Base-by-base conservation (phyloP, 371 early-diverging fungal species). In the Mortierella sp. region DNA sequence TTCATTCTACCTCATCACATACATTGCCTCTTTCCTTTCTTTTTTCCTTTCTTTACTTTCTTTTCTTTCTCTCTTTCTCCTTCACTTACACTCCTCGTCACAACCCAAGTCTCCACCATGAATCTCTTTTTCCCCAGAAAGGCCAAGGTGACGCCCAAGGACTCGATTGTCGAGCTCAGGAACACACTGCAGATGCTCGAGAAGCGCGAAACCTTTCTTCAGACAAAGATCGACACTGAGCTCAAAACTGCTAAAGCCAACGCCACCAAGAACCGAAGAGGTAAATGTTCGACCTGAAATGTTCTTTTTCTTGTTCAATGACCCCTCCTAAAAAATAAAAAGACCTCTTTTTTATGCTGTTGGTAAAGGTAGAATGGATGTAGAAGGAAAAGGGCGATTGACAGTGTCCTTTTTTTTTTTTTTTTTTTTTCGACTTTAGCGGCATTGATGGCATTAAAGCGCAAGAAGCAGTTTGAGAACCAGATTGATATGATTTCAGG, bases 391-490 rank as follows among this genome's bases (percentile, higher is more conserved):
- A n/a, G n/a, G n/a, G n/a, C n/a, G 37, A 37, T 37, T 37, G 9
- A 37, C 37, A 37, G 37, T 37, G 37, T 3, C 37, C 43, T 3
- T 55, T 26, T 60, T 47, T n/a, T n/a, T n/a, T n/a, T n/a, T n/a
- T n/a, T n/a, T n/a, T n/a, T n/a, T n/a, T 16, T 11, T 44, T 18
- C n/a, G 16, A 25, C 21, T 43, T 15, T 75, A 93, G 96, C 85
- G 46, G 98, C 99, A 11, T 76, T 99, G 62, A 90, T 94, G 86
- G 98, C 99, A 23, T 87, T 99, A 37, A 99, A 98, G 85, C 90
- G 94, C 73, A 98, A 98, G 82, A 95, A 94, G 83, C 87, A 89
- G 45, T 93, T 90, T 66, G 96, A 97, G 74, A 84, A 76, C 55
- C 94, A 96, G 69, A 89, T 97, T 53, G 95, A 94, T 62, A 96